Percentiles rank a stretch among this genome's conserved stretches.
phyloP scores from a whole-genome alignment of 345 rosid species.

The Anacardium occidentale region DNA sequence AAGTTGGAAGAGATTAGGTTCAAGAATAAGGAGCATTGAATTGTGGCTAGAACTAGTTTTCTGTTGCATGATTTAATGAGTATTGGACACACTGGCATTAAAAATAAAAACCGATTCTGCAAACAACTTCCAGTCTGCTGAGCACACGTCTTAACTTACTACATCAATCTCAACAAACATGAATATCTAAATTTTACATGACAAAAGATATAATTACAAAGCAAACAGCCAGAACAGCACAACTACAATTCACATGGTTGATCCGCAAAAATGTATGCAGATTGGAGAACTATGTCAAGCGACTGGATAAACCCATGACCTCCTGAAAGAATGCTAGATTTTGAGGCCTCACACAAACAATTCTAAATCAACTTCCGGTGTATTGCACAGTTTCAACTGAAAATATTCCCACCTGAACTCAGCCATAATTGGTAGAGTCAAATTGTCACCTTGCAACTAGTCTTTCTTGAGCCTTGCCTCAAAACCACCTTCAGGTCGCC shows the following conservation, averaged over 20 bases:
- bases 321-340: conserved; percentile 19
- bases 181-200: background rate
- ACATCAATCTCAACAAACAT: conserved; percentile 20
- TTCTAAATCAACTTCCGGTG: conserved; percentile 29
- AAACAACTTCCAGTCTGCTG: conserved; percentile 5
- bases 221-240: conserved; percentile 14
- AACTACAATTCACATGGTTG: conserved; percentile 23
- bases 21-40: conserved; percentile 64
- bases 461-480: conserved; percentile 62
- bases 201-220: conserved; percentile 26
- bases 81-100: background rate
- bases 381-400: conserved; percentile 19
- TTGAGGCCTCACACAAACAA: conserved; percentile 28
- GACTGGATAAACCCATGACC: conserved; percentile 16
- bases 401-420: conserved; percentile 12
- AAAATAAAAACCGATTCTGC: background rate
- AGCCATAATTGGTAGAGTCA: conserved; percentile 21
- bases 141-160: background rate
- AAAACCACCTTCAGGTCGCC: conserved; percentile 63
- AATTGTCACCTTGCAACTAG: conserved; percentile 21
- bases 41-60: conserved; percentile 64
- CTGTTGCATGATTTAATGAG: conserved; percentile 68
- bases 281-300: conserved; percentile 15
- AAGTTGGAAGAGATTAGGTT: conserved; percentile 76
- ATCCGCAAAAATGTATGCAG: conserved; percentile 9